Evolutionary conservation across 805 yeast genomes (phyloP).

Genomic region (Starmerella floricola): DNA sequence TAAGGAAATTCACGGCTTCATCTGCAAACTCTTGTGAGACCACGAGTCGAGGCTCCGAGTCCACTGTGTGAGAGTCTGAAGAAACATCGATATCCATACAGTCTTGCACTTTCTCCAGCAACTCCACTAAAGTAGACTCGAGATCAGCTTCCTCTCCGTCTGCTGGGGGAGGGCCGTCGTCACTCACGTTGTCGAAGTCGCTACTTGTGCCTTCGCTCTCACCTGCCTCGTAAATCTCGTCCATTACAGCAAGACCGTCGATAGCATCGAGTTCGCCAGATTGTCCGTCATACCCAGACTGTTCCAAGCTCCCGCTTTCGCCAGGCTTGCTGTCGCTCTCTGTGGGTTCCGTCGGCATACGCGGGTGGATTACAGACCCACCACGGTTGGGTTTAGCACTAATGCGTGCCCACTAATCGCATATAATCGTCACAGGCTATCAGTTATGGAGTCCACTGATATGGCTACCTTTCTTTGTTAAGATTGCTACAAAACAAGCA

Average conservation of each 20-base stretch:
- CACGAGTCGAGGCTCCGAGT: slow-evolving; percentile 16
- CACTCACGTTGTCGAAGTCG: slow-evolving; percentile 20
- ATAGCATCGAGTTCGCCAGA: no score
- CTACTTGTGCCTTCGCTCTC: slow-evolving; percentile 1
- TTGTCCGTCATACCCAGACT: no score
- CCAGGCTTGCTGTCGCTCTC: not conserved
- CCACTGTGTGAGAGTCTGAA: slow-evolving; percentile 7
- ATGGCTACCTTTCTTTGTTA: no score
- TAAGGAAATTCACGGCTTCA: slow-evolving; percentile 43
- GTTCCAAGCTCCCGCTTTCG: no score
- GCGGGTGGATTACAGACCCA: no score
- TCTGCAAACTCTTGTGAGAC: slow-evolving; percentile 34
- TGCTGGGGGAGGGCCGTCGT: slow-evolving; percentile 16
- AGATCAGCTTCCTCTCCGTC: slow-evolving; percentile 9
- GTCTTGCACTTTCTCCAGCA: slow-evolving; percentile 22
- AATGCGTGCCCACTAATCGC: no score
- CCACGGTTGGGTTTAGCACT: no score
- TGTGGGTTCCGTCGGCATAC: not conserved
- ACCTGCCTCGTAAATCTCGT: slow-evolving; percentile 8
- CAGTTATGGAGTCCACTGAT: no score
- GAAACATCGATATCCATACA: slow-evolving; percentile 16
- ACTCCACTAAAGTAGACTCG: slow-evolving; percentile 11
- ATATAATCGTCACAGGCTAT: no score
- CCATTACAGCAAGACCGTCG: not conserved
- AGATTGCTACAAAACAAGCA: no score